These are phyloP conservation scores for Sicyos baderoa DNA, from an alignment of 306 rosid species.

Conservation along the genomic window DNA sequence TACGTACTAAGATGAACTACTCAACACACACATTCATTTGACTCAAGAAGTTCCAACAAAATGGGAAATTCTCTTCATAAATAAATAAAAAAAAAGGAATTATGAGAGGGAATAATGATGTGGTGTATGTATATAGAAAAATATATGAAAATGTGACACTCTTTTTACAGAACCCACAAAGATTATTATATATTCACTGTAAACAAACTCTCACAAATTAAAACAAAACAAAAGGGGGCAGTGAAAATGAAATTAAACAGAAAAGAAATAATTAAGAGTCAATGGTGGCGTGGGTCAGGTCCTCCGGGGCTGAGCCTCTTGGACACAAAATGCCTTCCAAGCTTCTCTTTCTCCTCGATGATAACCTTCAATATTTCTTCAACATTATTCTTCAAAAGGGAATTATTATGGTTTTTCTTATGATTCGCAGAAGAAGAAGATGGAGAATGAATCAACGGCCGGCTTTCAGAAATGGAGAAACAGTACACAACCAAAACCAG, in stretches of 20 bases:
- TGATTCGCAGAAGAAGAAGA: not conserved
- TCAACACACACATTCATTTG: not conserved
- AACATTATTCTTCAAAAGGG: not conserved
- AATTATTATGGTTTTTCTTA: not conserved
- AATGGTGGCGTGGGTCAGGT: conserved; percentile 19
- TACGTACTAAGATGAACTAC: not conserved
- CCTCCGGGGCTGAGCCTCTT: conserved; percentile 18
- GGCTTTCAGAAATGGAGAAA: not conserved
- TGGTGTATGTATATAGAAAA: not conserved
- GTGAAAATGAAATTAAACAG: not conserved
- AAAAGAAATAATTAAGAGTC: not conserved
- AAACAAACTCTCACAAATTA: not conserved
- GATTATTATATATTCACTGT: too few species aligned
- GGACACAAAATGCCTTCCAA: conserved; percentile 11
- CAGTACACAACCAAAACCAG: not conserved
- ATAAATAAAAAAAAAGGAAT: not conserved
- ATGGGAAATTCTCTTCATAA: not conserved
- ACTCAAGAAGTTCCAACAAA: not conserved
- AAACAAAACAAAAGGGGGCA: too few species aligned
- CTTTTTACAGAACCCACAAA: too few species aligned
- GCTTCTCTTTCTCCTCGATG: conserved; percentile 2
- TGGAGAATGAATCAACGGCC: not conserved
- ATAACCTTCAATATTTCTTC: conserved; percentile 3
- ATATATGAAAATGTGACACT: too few species aligned
- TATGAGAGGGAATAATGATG: not conserved